Base-by-base conservation (phyloP, 768 basidiomycete genomes). In the Tricholoma sp. region DNA sequence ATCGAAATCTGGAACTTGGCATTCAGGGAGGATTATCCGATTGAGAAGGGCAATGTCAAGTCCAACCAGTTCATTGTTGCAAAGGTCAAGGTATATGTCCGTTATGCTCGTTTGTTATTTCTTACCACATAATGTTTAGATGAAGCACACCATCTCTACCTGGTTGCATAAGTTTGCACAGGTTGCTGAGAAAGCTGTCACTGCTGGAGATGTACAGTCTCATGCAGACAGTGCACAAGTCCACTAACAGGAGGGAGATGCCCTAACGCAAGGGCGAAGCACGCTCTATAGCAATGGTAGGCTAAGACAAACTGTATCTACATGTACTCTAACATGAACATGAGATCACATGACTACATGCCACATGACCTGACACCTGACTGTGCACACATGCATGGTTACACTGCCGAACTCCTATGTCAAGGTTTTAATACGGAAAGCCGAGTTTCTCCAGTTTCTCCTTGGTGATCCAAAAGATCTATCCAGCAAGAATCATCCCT, bases 121-220 rank as follows among this genome's bases (percentile, higher is more conserved):
- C 10, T 32, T 32, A 19, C 10, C 29, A 29, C 29, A 51, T 6
- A 32, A 21, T 27, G n/a, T 19, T 50, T 18, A 54, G 53, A 54
- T 54, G 22, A 54, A 54, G n/a, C 53, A 16, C 22, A 37, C 31
- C 11, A 43, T 54, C 18, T 54, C 53, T 18, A n/a, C 39, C 8
- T 54, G 53, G 39, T 19, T 54, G 22, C 41, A 54, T 24, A 54
- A 54, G 31, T 43, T 54, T 29, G 53, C 53, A 5, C 8, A 22
- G 14, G 41, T 24, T n/a, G 53, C 39, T 16, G 39, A 43, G 14
- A 54, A 45, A 45, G 41, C 53, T 10, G 21, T 54, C n/a, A 18
- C 24, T 6, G 24, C 12, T 8, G n/a, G n/a, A n/a, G n/a, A n/a
- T n/a, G n/a, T n/a, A n/a, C n/a, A n/a, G n/a, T n/a, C n/a, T n/a